Conservation (phyloP, 2,329 filamentous ascomycete genomes). For the Huntiella savannae region DNA sequence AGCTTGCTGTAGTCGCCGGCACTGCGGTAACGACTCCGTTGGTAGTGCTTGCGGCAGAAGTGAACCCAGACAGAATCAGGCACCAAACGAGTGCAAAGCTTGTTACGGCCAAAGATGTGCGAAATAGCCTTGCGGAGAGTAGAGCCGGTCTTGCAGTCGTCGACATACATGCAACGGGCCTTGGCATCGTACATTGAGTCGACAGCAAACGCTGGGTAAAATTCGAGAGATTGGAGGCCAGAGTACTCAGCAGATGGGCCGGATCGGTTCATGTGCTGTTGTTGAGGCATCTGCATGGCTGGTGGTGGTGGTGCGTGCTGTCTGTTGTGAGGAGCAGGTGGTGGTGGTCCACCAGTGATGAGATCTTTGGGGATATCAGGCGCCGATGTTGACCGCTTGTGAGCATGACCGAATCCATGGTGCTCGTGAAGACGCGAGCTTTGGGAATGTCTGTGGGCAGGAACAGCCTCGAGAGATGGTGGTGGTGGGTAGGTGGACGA, state of each 20-base stretch:
- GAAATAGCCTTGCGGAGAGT: slow-evolving; percentile 57
- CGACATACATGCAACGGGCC: slow-evolving; percentile 11
- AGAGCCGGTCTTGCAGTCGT: slow-evolving; percentile 38
- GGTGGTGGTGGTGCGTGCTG: not conserved
- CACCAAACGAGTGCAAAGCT: slow-evolving; percentile 52
- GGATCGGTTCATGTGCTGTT: not conserved
- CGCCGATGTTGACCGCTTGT: slow-evolving; percentile 10
- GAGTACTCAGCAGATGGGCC: slow-evolving; percentile 4
- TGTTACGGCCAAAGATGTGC: slow-evolving; percentile 70
- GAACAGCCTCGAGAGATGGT: not conserved
- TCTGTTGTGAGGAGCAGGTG: not conserved
- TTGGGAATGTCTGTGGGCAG: slow-evolving; percentile 5
- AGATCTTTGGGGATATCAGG: slow-evolving; percentile 11
- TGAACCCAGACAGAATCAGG: slow-evolving; percentile 53
- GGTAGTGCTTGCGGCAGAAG: slow-evolving; percentile 68
- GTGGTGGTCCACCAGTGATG: not conserved
- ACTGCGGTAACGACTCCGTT: slow-evolving; percentile 53
- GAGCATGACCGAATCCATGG: slow-evolving; percentile 8
- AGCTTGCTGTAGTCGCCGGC: slow-evolving; percentile 37
- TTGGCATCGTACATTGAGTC: slow-evolving; percentile 11
- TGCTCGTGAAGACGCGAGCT: slow-evolving; percentile 4
- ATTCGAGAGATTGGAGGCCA: slow-evolving; percentile 8
- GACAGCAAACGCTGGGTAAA: slow-evolving; percentile 10
- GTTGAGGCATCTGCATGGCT: not conserved
- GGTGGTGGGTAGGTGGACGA: slow-evolving; percentile 3